phyloP scores from a whole-genome alignment of 768 basidiomycete genomes.

The Paxillus rubicundulus region DNA sequence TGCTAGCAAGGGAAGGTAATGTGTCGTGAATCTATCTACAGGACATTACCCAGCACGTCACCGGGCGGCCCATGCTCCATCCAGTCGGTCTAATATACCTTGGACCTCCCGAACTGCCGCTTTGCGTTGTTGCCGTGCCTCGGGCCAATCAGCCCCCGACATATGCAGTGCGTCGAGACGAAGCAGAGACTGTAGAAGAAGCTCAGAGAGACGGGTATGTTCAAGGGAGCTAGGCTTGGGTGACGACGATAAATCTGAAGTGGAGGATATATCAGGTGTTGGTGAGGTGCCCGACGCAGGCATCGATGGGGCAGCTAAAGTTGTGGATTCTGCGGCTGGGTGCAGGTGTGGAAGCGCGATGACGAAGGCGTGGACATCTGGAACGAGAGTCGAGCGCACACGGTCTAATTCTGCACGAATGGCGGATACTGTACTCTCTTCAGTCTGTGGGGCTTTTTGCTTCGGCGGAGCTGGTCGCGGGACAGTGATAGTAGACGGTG shows the following conservation, averaged over 20 bases:
- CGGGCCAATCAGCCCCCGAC: slow-evolving; percentile 71
- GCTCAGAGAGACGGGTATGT: slow-evolving; percentile 67
- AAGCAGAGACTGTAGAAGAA: slow-evolving; percentile 83
- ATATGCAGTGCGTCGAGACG: slow-evolving; percentile 74
- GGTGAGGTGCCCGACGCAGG: not conserved
- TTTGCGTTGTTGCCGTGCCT: slow-evolving; percentile 79
- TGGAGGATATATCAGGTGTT: not conserved
- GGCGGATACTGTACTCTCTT: slow-evolving; percentile 33
- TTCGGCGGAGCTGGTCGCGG: slow-evolving; percentile 20
- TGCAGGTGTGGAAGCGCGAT: slow-evolving; percentile 19
- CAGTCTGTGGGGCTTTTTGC: slow-evolving; percentile 36
- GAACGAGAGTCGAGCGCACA: slow-evolving; percentile 53
- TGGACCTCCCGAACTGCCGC: slow-evolving; percentile 86
- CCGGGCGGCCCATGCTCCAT: slow-evolving; percentile 57
- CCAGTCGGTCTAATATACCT: slow-evolving; percentile 73
- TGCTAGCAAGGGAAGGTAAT: too few species aligned
- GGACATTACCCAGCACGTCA: slow-evolving; percentile 5
- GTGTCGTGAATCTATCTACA: not conserved
- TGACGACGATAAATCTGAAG: not conserved
- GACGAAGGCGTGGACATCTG: slow-evolving; percentile 58
- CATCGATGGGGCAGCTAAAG: slow-evolving; percentile 10
- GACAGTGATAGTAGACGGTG: slow-evolving; percentile 18
- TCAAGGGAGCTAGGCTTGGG: slow-evolving; percentile 28
- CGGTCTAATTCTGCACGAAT: slow-evolving; percentile 42
- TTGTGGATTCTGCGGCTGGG: not conserved